Evolutionary conservation across 441 rosid genomes (phyloP), one percentile per base, ranked within the genome.

Genomic region (Omphalea diandra): DNA sequence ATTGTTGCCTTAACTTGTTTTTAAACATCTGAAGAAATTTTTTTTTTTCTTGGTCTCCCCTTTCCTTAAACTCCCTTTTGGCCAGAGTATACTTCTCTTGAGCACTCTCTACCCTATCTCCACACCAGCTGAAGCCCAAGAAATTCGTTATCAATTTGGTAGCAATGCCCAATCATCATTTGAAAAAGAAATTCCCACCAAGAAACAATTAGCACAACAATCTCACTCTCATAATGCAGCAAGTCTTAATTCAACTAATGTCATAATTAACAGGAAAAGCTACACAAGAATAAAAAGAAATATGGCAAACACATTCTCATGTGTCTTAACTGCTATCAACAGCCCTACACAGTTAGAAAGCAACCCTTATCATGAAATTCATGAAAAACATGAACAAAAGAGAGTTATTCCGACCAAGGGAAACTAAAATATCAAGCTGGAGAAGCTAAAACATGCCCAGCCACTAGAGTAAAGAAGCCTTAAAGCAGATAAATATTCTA

Each of bases 291-390:
- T 7, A 7, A 32, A 15, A 7, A 5, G 5, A 26, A 20, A 8
- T 17, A 43, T 17, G 27, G 27, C 12, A 44, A 44, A 14, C 40
- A 46, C 8, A 29, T 38, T 22, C 4, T 22, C 64, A n/a, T 15
- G 5, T 63, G 8, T 43, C 35, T 22, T 26, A 43, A 33, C 36
- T 44, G 10, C 36, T 14, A 26, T 24, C 8, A 29, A 41, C 29
- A 3, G 35, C 33, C 9, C 11, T 27, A 63, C 20, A 41, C 41
- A 24, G 36, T 63, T 63, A 27, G n/a, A 29, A 47, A 27, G 27
- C 29, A 40, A 43, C 50, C 15, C 53, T 63, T 63, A 43, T 22
- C 52, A 43, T 31, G 52, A 63, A 18, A 41, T 63, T 63, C n/a
- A 5, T 6, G n/a, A n/a, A 62, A 62, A 8, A 46, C 15, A 65